Evolutionary conservation across 768 basidiomycete genomes (phyloP).

Genomic region (Leccinum aurantiacum): DNA sequence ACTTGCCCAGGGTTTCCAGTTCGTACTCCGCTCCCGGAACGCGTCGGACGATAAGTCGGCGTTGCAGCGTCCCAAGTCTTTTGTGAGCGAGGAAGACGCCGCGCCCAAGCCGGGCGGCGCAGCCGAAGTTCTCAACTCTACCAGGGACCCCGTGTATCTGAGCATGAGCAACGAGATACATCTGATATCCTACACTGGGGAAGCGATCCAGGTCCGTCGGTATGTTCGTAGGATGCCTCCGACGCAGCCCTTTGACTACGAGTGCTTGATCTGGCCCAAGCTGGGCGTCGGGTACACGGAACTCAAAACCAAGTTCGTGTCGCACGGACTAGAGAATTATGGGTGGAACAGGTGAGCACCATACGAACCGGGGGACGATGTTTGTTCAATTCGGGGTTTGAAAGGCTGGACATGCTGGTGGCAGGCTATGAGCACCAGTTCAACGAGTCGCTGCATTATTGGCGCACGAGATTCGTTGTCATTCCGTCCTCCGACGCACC

Average conservation of each 20-base stretch:
- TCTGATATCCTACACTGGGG: constrained; percentile 86
- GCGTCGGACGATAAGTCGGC: constrained; percentile 34
- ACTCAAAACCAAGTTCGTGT: constrained; percentile 67
- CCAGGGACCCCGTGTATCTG: constrained; percentile 77
- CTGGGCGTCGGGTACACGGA: constrained; percentile 86
- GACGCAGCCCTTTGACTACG: constrained; percentile 68
- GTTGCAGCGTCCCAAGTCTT: constrained; percentile 54
- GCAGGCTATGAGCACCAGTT: constrained; percentile 80
- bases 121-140: constrained; percentile 59
- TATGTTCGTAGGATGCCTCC: constrained; percentile 75
- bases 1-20: constrained; percentile 93
- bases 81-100: constrained; percentile 53
- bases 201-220: constrained; percentile 82
- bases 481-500: constrained; percentile 82
- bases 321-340: constrained; percentile 79
- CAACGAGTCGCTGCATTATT: constrained; percentile 83
- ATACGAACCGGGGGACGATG: background rate
- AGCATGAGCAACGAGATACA: constrained; percentile 97
- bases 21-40: constrained; percentile 59
- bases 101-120: constrained; percentile 60
- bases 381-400: background rate
- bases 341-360: constrained; percentile 76
- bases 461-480: constrained; percentile 92
- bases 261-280: constrained; percentile 93
- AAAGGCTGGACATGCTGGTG: constrained; percentile 80